Evolutionary conservation across 192 early-diverging fungal species (phyloP), one percentile per base, ranked within the genome.

Genomic region (Anaeromyces robustus): DNA sequence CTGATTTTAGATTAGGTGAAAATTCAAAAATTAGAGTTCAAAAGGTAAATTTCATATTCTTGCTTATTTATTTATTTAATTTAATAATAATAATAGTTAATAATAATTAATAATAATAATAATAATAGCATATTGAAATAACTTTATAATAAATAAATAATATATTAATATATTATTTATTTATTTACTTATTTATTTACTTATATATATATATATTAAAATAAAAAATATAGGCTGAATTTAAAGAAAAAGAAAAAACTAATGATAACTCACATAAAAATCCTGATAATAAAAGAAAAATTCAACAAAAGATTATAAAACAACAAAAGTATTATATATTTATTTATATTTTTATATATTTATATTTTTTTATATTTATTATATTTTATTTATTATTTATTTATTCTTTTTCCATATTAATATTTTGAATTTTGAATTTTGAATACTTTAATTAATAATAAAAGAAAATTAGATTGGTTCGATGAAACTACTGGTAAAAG

Each of bases 381-480:
- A 22, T 4, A 22, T 52, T 22, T 52, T 52, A 13, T 18, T 52
- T 22, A 22, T 52, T 52, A 52, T 52, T 22, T 22, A 52, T 52
- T 22, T 22, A 22, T 52, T 22, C 22, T 52, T 22, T 52, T 41
- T 41, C 4, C 12, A 34, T 7, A 34, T 34, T 4, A 12, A 34
- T 13, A 30, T 4, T 12, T 30, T 26, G 37, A 78, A 19, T 26
- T 1, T 68, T 31, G 4, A 22, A 9, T 32, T 6, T 79, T 19
- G 0, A 29, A 2, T 9, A n/a, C 30, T 37, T 4, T 5, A 4
- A 37, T 68, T 19, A n/a, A 79, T 82, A 30, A 79, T 30, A 68
- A 52, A 86, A 95, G 94, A 82, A 94, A 95, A 82, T 87, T 99
- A 39, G 95, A 94, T 82, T 99, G 97, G 97, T 89, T 91, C 81